Conservation (phyloP, 345 rosid genomes). For the Tarenaya hassleriana region DNA sequence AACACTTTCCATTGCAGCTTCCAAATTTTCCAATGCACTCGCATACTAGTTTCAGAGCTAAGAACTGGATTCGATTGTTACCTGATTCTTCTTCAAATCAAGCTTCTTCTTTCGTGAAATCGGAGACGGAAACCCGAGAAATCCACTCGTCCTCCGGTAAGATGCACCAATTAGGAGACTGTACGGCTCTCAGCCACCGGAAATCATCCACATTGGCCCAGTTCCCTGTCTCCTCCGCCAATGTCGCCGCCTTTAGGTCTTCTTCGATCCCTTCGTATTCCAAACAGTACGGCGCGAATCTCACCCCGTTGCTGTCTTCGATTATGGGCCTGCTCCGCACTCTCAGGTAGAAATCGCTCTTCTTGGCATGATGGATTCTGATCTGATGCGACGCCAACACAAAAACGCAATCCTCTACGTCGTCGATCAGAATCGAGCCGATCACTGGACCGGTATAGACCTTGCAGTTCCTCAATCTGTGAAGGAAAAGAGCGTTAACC, state of each 20-base stretch:
- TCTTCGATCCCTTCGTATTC: constrained; percentile 60
- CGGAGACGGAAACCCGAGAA: constrained; percentile 30
- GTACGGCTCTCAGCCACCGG: constrained; percentile 76
- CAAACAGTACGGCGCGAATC: constrained; percentile 76
- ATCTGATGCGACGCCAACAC: constrained; percentile 85
- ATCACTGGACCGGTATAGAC: constrained; percentile 62
- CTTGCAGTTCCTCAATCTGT: constrained; percentile 46
- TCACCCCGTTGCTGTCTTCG: constrained; percentile 61
- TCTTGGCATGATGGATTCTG: constrained; percentile 57
- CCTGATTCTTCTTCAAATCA: too few relatives aligned
- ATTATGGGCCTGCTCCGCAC: constrained; percentile 82
- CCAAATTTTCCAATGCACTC: too few relatives aligned
- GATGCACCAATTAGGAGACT: constrained; percentile 76
- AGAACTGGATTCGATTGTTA: too few relatives aligned
- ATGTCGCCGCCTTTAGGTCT: constrained; percentile 50
- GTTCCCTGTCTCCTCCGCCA: constrained; percentile 55
- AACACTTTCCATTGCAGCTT: too few relatives aligned
- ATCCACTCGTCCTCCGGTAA: constrained; percentile 54
- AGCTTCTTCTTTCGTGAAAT: too few relatives aligned
- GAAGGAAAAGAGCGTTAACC: constrained; percentile 50
- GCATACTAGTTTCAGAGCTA: too few relatives aligned
- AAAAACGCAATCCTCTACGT: constrained; percentile 52
- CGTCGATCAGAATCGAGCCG: constrained; percentile 80
- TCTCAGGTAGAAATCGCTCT: constrained; percentile 66
- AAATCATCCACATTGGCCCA: constrained; percentile 89